Evolutionary conservation across 2,329 filamentous ascomycete genomes (phyloP).

Genomic region (Coniochaeta ligniaria): DNA sequence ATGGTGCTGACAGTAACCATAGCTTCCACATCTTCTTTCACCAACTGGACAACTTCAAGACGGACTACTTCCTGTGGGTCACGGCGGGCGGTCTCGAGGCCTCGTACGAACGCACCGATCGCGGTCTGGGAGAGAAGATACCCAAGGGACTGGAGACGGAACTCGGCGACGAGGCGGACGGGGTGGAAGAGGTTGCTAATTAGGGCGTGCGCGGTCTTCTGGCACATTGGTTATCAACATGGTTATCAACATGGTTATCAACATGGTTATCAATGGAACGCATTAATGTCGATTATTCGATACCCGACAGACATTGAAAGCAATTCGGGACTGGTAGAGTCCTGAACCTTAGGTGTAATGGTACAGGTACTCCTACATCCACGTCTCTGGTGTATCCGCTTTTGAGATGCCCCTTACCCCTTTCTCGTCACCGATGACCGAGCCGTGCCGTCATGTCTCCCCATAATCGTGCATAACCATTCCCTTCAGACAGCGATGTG

Average conservation of each 20-base stretch:
- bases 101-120: conserved; percentile 40
- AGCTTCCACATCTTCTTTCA: conserved; percentile 75
- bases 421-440: background rate
- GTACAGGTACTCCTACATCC: background rate
- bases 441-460: background rate
- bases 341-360: background rate
- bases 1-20: conserved; percentile 10
- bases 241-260: background rate
- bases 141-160: conserved; percentile 35
- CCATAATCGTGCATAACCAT: background rate
- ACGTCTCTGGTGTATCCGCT: background rate
- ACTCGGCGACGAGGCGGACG: conserved; percentile 45
- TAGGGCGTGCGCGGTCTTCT: background rate
- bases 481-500: background rate
- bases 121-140: conserved; percentile 26
- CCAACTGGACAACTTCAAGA: conserved; percentile 68
- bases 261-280: too few species aligned
- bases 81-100: conserved; percentile 62
- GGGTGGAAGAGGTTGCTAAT: conserved; percentile 36
- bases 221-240: background rate
- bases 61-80: conserved; percentile 67
- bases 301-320: background rate
- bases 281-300: background rate
- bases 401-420: background rate
- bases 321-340: background rate